Conservation (phyloP, 1,284 basidiomycete species). For the Dichomitus squalens region DNA sequence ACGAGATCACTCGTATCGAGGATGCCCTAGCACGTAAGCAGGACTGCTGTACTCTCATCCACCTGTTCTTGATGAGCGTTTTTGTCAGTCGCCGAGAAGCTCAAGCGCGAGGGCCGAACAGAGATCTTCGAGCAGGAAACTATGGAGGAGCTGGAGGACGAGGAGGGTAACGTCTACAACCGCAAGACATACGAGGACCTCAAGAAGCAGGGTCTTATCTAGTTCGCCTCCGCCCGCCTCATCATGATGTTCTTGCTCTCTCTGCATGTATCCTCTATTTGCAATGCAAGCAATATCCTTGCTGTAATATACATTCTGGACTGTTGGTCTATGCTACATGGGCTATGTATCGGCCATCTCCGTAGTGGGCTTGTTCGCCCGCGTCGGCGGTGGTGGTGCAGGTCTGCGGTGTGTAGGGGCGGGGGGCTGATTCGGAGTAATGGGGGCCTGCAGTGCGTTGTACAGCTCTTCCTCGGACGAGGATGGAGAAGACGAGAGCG, state of each 20-base stretch:
- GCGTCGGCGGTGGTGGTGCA: slow-evolving; percentile 39
- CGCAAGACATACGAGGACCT: slow-evolving; percentile 90
- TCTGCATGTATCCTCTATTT: neutral
- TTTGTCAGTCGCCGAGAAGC: slow-evolving; percentile 85
- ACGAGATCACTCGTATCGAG: slow-evolving; percentile 96
- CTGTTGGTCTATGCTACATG: slow-evolving; percentile 3
- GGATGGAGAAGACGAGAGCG: slow-evolving; percentile 70
- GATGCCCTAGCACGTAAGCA: slow-evolving; percentile 90
- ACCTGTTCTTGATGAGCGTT: neutral
- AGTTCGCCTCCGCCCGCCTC: slow-evolving; percentile 12
- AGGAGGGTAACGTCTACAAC: slow-evolving; percentile 95
- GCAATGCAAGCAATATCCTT: neutral
- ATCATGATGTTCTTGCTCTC: neutral
- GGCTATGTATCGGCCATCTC: slow-evolving; percentile 9
- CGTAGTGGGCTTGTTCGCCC: slow-evolving; percentile 21
- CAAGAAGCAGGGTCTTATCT: slow-evolving; percentile 90
- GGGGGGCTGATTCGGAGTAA: slow-evolving; percentile 39
- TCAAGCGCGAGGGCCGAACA: slow-evolving; percentile 91
- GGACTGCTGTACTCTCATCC: neutral
- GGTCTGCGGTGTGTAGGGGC: slow-evolving; percentile 29
- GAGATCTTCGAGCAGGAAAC: slow-evolving; percentile 91
- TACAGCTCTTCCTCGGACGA: slow-evolving; percentile 83
- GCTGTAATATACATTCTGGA: slow-evolving; percentile 18
- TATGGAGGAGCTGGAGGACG: slow-evolving; percentile 96
- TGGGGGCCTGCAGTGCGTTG: slow-evolving; percentile 67